Evolutionary conservation across 768 basidiomycete species (phyloP).

Genomic region (Tricholoma hemisulphureum): DNA sequence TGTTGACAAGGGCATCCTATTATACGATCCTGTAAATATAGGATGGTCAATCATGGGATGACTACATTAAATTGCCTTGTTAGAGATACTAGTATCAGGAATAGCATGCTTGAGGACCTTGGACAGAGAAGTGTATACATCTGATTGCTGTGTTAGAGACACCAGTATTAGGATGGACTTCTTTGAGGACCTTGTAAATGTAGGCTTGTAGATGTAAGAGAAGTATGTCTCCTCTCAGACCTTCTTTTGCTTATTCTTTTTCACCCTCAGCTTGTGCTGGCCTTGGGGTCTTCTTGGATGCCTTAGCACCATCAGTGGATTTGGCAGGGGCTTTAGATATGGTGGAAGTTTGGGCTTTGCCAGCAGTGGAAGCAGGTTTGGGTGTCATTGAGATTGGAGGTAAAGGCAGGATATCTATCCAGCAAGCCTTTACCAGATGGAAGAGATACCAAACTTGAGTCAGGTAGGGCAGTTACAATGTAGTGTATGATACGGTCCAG

Average conservation of each 20-base stretch:
- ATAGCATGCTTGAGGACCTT: constrained; percentile 96
- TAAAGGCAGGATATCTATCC: too few relatives aligned
- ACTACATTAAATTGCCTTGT: constrained; percentile 96
- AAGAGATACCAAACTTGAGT: too few relatives aligned
- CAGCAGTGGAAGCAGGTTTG: constrained; percentile 79
- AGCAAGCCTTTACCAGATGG: too few relatives aligned
- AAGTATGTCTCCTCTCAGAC: constrained; percentile 89
- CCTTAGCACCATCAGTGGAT: constrained; percentile 57
- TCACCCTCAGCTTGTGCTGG: constrained; percentile 60
- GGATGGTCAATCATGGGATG: too few relatives aligned
- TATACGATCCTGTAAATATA: too few relatives aligned
- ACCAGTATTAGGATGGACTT: too few relatives aligned
- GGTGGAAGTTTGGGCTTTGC: constrained; percentile 70
- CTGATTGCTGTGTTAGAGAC: too few relatives aligned
- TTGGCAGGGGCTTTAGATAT: constrained; percentile 74
- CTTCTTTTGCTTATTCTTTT: constrained; percentile 89
- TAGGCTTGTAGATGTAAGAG: constrained; percentile 93
- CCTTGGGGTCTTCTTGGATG: constrained; percentile 75
- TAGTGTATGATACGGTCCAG: too few relatives aligned
- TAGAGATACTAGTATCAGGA: too few relatives aligned
- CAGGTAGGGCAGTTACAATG: too few relatives aligned
- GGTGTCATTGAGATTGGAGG: constrained; percentile 70
- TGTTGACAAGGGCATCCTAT: too few relatives aligned
- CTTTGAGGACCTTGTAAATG: not conserved
- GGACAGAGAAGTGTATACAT: too few relatives aligned